Base-by-base conservation (phyloP, 805 yeast species). In the Yamadazyma kitorensis region DNA sequence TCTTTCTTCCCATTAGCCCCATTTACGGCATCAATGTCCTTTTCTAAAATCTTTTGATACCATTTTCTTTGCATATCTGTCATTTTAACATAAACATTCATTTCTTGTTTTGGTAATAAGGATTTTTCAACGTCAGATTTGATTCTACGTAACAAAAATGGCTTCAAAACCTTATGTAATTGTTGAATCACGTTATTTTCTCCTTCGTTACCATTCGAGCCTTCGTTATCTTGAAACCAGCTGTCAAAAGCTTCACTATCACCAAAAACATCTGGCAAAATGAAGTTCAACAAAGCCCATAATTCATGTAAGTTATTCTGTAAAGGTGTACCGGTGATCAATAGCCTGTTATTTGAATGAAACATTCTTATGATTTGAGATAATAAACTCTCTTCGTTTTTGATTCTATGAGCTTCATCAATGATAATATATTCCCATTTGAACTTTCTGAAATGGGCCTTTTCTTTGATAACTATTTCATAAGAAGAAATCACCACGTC, bases 391-490 rank as follows among this genome's bases (percentile, higher is more conserved):
- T 80, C 84, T 49, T 84, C 93, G 53, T 84, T 84, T 49, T 84
- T 84, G 45, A 84, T 78, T 61, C 93, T 68, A 54, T 84, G 94
- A 3, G 91, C 93, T 59, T 84, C 94, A 57, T 84, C 94, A 41
- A 84, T 80, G 14, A 83, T 68, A 31, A 84, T 78, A 52, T 84
- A 84, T 51, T 80, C 78, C 91, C 93, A 84, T 39, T 70, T 72
- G 45, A 84, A 74, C 51, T 82, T 84, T 38, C 58, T 71, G 49
- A 84, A 72, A 2, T 78, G 59, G 0, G 87, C 59, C 51, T 84
- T 84, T 54, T 84, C 93, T 47, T 78, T 72, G 34, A 84, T 83
- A 17, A 84, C 84, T 41, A 83, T 82, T 54, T 84, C 93, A 51
- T 80, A 84, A 4, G 89, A 81, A 0, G 85, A 74, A 31, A 82